phyloP scores from a whole-genome alignment of 1,284 basidiomycete species.

The Naganishia sp. region DNA sequence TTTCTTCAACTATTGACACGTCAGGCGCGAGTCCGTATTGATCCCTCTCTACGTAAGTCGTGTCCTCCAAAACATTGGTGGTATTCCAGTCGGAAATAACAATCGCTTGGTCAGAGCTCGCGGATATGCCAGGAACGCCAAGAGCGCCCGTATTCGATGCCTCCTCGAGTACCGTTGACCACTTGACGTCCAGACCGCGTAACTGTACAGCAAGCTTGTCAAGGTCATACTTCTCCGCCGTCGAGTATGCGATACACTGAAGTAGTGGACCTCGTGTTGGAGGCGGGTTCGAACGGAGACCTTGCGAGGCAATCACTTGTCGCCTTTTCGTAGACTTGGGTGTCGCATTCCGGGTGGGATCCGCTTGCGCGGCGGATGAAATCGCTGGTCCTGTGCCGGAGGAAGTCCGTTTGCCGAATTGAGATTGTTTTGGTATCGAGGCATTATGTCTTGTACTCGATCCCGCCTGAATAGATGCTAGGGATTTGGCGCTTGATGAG shows the following conservation, averaged over 20 bases:
- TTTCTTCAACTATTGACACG: neutral
- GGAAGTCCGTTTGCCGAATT: constrained; percentile 17
- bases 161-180: constrained; percentile 23
- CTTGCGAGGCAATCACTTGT: constrained; percentile 52
- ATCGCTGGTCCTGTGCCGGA: constrained; percentile 11
- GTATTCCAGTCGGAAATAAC: constrained; percentile 34
- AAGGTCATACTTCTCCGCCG: constrained; percentile 52
- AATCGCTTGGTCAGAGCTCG: constrained; percentile 33
- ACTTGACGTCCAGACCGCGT: constrained; percentile 21
- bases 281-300: constrained; percentile 48
- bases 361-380: neutral
- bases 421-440: neutral
- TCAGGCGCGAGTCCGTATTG: constrained; percentile 11
- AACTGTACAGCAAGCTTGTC: constrained; percentile 39
- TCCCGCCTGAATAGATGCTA: constrained; percentile 25
- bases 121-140: constrained; percentile 21
- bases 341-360: constrained; percentile 22
- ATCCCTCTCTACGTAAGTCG: constrained; percentile 18
- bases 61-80: constrained; percentile 24
- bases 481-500: constrained; percentile 14
- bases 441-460: constrained; percentile 13
- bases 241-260: constrained; percentile 54
- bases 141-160: constrained; percentile 25
- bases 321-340: constrained; percentile 52
- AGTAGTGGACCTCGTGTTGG: constrained; percentile 51